phyloP scores from a whole-genome alignment of 768 basidiomycete species.

The Exidia glandulosa region DNA sequence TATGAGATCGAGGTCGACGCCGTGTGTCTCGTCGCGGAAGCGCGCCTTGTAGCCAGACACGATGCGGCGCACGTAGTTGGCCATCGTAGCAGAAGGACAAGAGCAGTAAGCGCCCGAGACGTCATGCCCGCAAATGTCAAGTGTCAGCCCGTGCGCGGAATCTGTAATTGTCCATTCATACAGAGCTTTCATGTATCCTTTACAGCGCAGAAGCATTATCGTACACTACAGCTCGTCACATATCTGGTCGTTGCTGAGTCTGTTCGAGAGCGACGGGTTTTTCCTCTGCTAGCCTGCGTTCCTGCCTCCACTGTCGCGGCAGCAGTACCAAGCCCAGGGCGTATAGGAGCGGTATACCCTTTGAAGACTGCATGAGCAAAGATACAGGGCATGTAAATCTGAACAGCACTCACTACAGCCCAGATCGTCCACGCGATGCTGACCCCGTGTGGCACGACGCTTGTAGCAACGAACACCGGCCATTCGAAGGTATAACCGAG shows the following conservation, averaged over 20 bases:
- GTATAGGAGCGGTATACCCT: conserved; percentile 2
- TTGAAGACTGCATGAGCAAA: background rate
- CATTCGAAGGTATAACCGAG: conserved; percentile 40
- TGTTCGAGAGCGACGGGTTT: background rate
- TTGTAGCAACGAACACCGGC: conserved; percentile 34
- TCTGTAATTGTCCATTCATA: too few relatives aligned
- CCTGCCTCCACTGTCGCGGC: background rate
- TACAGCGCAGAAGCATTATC: too few relatives aligned
- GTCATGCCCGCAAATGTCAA: too few relatives aligned
- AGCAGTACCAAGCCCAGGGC: background rate
- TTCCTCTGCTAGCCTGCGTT: background rate
- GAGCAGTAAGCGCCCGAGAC: too few relatives aligned
- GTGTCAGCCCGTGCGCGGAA: too few relatives aligned
- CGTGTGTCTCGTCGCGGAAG: background rate
- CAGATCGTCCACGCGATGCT: background rate
- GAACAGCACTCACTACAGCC: background rate
- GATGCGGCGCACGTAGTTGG: background rate
- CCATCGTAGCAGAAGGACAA: too few relatives aligned
- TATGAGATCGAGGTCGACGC: background rate
- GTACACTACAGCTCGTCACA: too few relatives aligned
- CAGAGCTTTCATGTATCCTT: too few relatives aligned
- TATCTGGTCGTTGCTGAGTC: too few relatives aligned
- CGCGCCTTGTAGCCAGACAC: background rate
- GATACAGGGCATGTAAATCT: background rate
- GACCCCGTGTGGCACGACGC: conserved; percentile 10